Evolutionary conservation across 2,329 filamentous ascomycete species (phyloP).

Genomic region (Lachnellula arida): DNA sequence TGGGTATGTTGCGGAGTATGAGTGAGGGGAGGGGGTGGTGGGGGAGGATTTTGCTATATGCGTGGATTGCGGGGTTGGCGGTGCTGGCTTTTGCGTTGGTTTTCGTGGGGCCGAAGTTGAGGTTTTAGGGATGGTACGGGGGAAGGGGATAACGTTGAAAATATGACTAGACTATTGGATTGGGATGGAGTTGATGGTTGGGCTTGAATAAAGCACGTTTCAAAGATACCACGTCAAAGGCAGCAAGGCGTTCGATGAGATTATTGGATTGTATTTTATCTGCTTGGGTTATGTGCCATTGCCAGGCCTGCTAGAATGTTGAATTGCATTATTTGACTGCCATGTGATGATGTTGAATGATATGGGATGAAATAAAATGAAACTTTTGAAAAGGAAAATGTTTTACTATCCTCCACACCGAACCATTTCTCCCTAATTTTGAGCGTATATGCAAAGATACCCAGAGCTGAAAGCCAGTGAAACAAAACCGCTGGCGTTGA

Average conservation of each 20-base stretch:
- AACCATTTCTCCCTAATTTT: no score
- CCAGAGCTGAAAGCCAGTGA: no score
- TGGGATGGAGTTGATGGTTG: background rate
- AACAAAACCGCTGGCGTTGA: no score
- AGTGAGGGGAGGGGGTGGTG: slow-evolving; percentile 86
- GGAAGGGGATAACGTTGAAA: background rate
- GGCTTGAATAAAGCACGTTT: background rate
- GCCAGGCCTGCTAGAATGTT: no score
- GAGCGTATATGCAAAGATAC: no score
- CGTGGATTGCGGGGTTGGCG: slow-evolving; percentile 78
- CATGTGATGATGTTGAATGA: no score
- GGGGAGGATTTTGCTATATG: slow-evolving; percentile 79
- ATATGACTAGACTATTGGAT: background rate
- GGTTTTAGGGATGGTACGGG: slow-evolving; percentile 53
- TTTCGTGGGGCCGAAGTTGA: slow-evolving; percentile 80
- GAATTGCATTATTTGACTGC: no score
- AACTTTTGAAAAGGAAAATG: no score
- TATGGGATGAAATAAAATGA: no score
- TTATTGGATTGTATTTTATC: background rate
- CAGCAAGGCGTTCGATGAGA: background rate
- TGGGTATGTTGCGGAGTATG: slow-evolving; percentile 74
- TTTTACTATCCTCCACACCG: no score
- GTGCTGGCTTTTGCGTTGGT: slow-evolving; percentile 73
- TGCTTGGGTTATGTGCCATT: no score
- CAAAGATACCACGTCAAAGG: slow-evolving; percentile 4